Evolutionary conservation across 192 early-diverging fungal species (phyloP).

Genomic region (Entomortierella beljakovae): DNA sequence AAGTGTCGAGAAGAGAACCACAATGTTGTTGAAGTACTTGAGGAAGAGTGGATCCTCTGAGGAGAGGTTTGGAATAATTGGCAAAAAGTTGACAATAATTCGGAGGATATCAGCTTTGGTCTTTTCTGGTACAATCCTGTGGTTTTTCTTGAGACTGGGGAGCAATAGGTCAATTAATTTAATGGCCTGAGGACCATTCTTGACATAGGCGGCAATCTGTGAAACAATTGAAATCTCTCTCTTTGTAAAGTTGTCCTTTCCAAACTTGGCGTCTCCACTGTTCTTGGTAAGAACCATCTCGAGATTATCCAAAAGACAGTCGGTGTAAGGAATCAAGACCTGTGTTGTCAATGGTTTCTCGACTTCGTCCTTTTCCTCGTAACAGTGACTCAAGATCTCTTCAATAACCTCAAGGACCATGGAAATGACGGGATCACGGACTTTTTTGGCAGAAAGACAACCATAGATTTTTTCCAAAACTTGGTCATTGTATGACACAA

Average conservation of each 20-base stretch:
- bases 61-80: slow-evolving; percentile 71
- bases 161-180: slow-evolving; percentile 83
- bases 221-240: slow-evolving; percentile 88
- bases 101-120: slow-evolving; percentile 87
- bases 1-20: slow-evolving; percentile 77
- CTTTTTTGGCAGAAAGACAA: slow-evolving; percentile 83
- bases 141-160: slow-evolving; percentile 81
- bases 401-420: slow-evolving; percentile 83
- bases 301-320: slow-evolving; percentile 69
- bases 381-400: slow-evolving; percentile 70
- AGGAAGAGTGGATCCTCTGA: slow-evolving; percentile 54
- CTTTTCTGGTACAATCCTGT: slow-evolving; percentile 77
- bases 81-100: slow-evolving; percentile 84
- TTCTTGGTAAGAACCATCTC: slow-evolving; percentile 60
- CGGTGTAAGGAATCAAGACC: slow-evolving; percentile 67
- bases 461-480: slow-evolving; percentile 78
- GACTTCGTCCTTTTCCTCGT: slow-evolving; percentile 58
- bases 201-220: slow-evolving; percentile 78
- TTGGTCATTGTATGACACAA: slow-evolving; percentile 70
- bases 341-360: slow-evolving; percentile 54
- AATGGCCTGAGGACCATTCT: slow-evolving; percentile 71
- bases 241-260: slow-evolving; percentile 64
- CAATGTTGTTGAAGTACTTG: slow-evolving; percentile 74
- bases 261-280: slow-evolving; percentile 60
- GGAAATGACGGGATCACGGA: slow-evolving; percentile 76